Evolutionary conservation across 345 rosid species (phyloP), one percentile per base, ranked within the genome.

Genomic region (Gossypium stocksii): DNA sequence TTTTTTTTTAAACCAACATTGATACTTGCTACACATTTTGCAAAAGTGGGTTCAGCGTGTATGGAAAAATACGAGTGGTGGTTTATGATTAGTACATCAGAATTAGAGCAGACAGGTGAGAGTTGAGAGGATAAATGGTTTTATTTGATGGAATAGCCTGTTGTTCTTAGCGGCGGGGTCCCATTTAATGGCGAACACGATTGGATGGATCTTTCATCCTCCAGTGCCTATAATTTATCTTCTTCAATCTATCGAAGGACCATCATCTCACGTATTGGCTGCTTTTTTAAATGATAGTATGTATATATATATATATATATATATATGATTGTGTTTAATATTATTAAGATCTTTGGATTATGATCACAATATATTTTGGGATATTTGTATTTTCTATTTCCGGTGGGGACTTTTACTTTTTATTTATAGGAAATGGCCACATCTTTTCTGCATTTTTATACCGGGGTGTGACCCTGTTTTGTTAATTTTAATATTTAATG

Each of bases 131-230:
- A 46, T 46, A 11, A 46, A 12, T 46, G 14, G 60, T 11, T 56
- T 56, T 56, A 20, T 66, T 66, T 66, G 70, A 56, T 66, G 38
- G 38, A 66, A 46, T 46, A 22, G 70, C n/a, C 70, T 45, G 13
- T 45, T 66, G 34, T 22, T 1, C 44, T 12, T 54, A 56, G 57
- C 56, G 56, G 19, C 19, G 23, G 25, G 70, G 10, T 5, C 70
- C 70, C 6, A 66, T 10, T 65, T 15, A n/a, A 38, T 12, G n/a
- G 58, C 54, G 1, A 14, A 14, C 19, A 16, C 8, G 56, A 17
- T 52, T 15, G 41, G 41, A 52, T 16, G 20, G 19, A n/a, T 19
- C 19, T 54, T 53, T 9, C 60, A 56, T 44, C 17, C 14, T 22
- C 60, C 8, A 56, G 70, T 66, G 70, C 53, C 34, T 45, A n/a